Evolutionary conservation across 768 basidiomycete species (phyloP).

Genomic region (Trametes villosa): DNA sequence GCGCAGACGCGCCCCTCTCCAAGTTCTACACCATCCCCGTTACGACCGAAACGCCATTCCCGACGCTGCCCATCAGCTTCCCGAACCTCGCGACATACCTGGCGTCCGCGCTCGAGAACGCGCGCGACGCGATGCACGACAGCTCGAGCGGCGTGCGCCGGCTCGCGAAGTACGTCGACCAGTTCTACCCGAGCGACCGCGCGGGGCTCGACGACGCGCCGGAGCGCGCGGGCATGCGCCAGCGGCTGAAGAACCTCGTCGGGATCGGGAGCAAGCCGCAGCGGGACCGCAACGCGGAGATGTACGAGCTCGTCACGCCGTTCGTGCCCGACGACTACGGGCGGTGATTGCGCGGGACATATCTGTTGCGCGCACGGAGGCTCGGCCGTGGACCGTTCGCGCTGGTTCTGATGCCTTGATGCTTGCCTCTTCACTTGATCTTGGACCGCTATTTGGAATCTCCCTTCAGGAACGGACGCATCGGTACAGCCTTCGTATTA

Average conservation of each 20-base stretch:
- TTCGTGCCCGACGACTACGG: constrained; percentile 81
- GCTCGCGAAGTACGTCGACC: constrained; percentile 70
- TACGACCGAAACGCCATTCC: constrained; percentile 61
- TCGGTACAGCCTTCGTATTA: background rate
- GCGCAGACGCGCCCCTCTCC: constrained; percentile 62
- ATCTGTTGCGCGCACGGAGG: no score
- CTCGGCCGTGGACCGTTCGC: background rate
- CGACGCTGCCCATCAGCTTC: constrained; percentile 73
- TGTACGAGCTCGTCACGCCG: constrained; percentile 81
- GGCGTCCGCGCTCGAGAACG: constrained; percentile 70
- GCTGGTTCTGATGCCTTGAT: background rate
- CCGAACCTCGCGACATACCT: constrained; percentile 79
- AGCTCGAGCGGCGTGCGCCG: constrained; percentile 64
- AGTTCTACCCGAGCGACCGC: constrained; percentile 61
- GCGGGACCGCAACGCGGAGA: constrained; percentile 72
- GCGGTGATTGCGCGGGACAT: no score
- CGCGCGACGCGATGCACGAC: constrained; percentile 63
- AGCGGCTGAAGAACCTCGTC: constrained; percentile 66
- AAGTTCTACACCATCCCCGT: constrained; percentile 76
- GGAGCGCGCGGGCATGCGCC: constrained; percentile 49
- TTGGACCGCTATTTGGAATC: background rate
- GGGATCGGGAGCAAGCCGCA: constrained; percentile 51
- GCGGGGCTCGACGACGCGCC: constrained; percentile 39
- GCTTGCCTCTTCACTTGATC: background rate
- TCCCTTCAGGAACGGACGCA: background rate